Percentiles rank a stretch among this genome's conserved stretches.
Conservation (phyloP, 306 rosid species). For the Abrus pulchellus region DNA sequence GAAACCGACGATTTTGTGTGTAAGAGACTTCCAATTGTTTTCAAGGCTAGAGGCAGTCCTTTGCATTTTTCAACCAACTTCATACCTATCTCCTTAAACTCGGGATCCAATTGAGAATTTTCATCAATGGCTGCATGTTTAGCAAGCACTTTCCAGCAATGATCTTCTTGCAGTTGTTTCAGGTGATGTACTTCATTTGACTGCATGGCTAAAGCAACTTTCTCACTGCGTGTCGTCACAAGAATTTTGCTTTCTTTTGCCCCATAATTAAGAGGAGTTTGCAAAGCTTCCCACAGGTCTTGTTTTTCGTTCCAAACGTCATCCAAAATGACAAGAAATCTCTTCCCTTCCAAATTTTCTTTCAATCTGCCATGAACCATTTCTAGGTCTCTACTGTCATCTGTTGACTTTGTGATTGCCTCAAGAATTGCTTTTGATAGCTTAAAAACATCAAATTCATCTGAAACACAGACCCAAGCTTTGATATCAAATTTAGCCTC, state of each 20-base stretch:
- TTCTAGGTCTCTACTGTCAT: not conserved
- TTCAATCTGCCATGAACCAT: not conserved
- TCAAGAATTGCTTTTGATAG: not conserved
- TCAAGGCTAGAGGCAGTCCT: not conserved
- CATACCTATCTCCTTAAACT: not conserved
- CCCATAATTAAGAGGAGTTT: not conserved
- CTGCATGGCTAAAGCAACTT: not conserved
- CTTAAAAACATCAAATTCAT: not conserved
- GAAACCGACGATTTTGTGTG: not conserved
- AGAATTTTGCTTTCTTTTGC: not conserved
- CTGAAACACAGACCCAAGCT: slow-evolving; percentile 1
- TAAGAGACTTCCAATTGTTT: not conserved
- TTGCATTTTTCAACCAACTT: not conserved
- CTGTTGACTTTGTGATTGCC: not conserved
- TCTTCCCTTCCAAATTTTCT: not conserved
- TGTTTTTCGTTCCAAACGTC: not conserved
- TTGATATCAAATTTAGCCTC: not conserved
- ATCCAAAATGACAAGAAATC: not conserved
- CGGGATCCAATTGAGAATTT: not conserved
- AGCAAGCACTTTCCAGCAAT: not conserved
- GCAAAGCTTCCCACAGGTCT: not conserved
- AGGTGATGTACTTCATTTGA: not conserved
- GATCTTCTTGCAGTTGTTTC: not conserved
- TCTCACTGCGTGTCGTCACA: not conserved
- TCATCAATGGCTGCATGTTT: not conserved